Evolutionary conservation across 768 basidiomycete genomes (phyloP).

Genomic region (Suillus brevipes): DNA sequence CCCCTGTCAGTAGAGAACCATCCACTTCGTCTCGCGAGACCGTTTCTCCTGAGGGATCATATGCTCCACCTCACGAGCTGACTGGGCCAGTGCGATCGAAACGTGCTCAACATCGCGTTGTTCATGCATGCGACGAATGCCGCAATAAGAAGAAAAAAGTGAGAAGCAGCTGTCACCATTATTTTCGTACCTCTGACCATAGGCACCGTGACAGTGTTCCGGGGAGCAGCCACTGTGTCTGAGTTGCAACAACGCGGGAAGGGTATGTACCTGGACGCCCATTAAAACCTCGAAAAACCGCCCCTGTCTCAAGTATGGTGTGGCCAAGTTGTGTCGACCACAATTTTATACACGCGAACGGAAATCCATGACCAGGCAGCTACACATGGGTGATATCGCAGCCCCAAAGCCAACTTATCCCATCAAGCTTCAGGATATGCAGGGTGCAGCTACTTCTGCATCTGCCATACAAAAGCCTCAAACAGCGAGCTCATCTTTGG

Average conservation of each 20-base stretch:
- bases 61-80: not conserved
- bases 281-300: not conserved
- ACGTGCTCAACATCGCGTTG: not conserved
- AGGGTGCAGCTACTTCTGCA: not conserved
- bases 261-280: not conserved
- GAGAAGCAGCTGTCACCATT: not conserved
- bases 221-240: not conserved
- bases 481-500: too few relatives aligned
- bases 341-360: not conserved
- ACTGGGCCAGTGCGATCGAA: not conserved
- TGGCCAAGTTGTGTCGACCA: not conserved
- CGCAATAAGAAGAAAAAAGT: not conserved
- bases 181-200: not conserved
- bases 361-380: not conserved
- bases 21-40: not conserved
- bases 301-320: not conserved
- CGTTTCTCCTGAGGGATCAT: not conserved
- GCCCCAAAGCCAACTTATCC: not conserved
- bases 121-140: constrained; percentile 2
- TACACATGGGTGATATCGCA: not conserved
- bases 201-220: not conserved
- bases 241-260: not conserved
- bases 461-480: too few relatives aligned
- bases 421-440: not conserved
- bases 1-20: not conserved